A percentile compares a stretch with the other conserved stretches of the same genome.
Conservation (phyloP, 495 filamentous ascomycete genomes). For the Aspergillus incahuasiensis region DNA sequence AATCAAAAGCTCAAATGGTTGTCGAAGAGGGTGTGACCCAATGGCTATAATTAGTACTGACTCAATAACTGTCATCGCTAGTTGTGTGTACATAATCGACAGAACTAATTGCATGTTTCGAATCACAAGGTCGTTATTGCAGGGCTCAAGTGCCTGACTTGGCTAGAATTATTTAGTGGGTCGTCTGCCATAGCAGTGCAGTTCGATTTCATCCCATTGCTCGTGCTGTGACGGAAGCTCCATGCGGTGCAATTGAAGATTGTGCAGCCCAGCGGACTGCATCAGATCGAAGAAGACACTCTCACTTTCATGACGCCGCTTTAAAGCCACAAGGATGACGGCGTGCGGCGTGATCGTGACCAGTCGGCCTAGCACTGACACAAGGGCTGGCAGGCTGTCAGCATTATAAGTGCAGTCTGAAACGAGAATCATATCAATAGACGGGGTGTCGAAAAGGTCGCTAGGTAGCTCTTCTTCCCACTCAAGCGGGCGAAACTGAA, state of each 20-base stretch:
- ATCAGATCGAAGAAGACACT: slow-evolving; percentile 75
- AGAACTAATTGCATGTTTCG: background rate
- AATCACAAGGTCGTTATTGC: too few relatives aligned
- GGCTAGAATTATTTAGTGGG: background rate
- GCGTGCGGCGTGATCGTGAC: slow-evolving; percentile 44
- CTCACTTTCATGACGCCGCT: slow-evolving; percentile 82
- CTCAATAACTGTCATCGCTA: background rate
- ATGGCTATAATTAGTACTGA: background rate
- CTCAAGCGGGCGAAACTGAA: slow-evolving; percentile 63
- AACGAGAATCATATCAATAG: slow-evolving; percentile 69
- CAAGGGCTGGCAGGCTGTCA: slow-evolving; percentile 71
- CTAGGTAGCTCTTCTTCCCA: slow-evolving; percentile 59
- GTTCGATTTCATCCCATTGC: slow-evolving; percentile 54
- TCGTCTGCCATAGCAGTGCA: slow-evolving; percentile 46
- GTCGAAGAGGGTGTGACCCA: background rate
- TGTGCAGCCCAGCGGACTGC: slow-evolving; percentile 49
- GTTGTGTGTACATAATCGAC: background rate
- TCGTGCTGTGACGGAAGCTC: slow-evolving; percentile 56
- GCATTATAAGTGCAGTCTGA: slow-evolving; percentile 96
- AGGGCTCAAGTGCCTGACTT: background rate
- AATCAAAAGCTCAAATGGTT: slow-evolving; percentile 4
- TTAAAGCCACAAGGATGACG: slow-evolving; percentile 70
- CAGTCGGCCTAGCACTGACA: slow-evolving; percentile 61
- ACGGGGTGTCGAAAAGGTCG: slow-evolving; percentile 24
- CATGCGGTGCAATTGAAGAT: slow-evolving; percentile 43